These are phyloP conservation scores for Termitomyces sp. DNA, from an alignment of 768 basidiomycete species.

Conservation along the genomic window DNA sequence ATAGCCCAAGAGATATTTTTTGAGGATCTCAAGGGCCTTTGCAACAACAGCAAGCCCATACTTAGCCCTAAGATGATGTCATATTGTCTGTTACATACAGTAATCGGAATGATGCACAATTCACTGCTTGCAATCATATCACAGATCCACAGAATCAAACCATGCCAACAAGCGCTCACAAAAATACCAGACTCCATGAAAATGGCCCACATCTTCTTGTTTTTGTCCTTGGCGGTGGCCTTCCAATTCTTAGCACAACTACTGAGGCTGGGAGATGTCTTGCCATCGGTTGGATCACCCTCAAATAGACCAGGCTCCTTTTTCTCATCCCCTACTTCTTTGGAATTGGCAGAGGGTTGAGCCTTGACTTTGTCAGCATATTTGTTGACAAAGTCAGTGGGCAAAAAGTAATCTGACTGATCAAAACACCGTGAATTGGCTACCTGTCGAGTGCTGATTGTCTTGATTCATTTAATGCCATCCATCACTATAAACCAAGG, in stretches of 20 bases:
- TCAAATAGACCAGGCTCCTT: background rate
- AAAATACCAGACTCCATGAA: too few species aligned
- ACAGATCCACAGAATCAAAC: too few species aligned
- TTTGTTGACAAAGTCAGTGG: constrained; percentile 19
- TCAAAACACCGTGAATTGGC: too few species aligned
- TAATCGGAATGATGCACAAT: too few species aligned
- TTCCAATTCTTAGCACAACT: constrained; percentile 29
- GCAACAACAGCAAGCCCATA: too few species aligned
- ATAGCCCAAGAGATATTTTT: too few species aligned
- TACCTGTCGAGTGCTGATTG: constrained; percentile 10
- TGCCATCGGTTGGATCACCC: constrained; percentile 6
- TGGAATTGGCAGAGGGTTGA: background rate
- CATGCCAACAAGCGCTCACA: too few species aligned
- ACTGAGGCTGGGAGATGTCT: background rate
- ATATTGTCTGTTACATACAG: too few species aligned
- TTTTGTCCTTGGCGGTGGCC: constrained; percentile 21
- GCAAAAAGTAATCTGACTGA: too few species aligned
- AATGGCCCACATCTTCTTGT: background rate
- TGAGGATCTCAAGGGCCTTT: too few species aligned
- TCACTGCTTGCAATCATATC: too few species aligned
- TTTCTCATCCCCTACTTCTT: background rate
- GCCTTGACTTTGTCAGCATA: constrained; percentile 27
- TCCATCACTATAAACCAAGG: constrained; percentile 26
- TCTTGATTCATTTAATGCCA: constrained; percentile 25
- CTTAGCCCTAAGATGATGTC: too few species aligned